Evolutionary conservation across 345 rosid genomes (phyloP).

Genomic region (Eucalyptus pauciflora): DNA sequence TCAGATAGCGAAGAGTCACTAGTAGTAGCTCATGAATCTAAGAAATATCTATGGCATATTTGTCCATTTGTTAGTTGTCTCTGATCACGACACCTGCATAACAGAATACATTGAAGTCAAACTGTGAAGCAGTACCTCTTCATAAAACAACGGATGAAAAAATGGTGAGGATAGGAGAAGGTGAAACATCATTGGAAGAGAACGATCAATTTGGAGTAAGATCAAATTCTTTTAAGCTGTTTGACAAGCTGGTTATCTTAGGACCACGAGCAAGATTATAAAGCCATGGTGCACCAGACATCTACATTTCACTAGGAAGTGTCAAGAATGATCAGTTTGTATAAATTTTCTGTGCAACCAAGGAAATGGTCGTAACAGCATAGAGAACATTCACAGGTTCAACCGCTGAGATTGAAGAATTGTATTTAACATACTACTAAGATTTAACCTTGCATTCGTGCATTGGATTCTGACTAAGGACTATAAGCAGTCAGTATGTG

Average conservation of each 20-base stretch:
- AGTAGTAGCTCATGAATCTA: background rate
- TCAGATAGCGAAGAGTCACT: background rate
- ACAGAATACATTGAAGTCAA: background rate
- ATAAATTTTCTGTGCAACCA: background rate
- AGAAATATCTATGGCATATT: background rate
- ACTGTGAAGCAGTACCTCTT: background rate
- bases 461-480: background rate
- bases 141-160: background rate
- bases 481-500: background rate
- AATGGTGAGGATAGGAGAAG: background rate
- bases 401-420: background rate
- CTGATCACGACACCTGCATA: background rate
- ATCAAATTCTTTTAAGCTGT: background rate
- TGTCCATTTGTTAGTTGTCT: background rate
- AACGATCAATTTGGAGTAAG: background rate
- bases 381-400: background rate
- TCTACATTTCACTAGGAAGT: background rate
- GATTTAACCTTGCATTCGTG: background rate
- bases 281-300: background rate
- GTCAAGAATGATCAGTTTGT: background rate
- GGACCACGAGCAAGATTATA: background rate
- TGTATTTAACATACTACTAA: background rate
- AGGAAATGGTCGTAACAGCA: background rate
- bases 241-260: background rate
- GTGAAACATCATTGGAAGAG: background rate